Conservation (phyloP, 495 filamentous ascomycete genomes). For the Clohesyomyces aquaticus region DNA sequence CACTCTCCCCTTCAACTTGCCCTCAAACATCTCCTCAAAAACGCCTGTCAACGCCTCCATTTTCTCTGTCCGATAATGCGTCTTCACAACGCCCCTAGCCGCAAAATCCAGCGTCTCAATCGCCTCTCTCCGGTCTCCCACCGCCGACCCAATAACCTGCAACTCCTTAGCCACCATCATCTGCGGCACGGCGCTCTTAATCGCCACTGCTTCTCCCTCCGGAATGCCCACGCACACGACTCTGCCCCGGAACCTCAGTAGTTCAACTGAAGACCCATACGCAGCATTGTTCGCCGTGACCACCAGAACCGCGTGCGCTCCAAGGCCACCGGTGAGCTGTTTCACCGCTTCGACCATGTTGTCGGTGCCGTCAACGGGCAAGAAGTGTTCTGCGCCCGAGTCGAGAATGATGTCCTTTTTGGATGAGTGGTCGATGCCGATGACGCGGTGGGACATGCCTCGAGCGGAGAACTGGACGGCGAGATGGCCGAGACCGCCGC, state of each 20-base stretch:
- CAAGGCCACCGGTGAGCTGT: constrained; percentile 62
- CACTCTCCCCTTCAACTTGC: constrained; percentile 46
- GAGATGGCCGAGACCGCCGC: constrained; percentile 70
- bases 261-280: constrained; percentile 61
- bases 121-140: constrained; percentile 67
- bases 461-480: constrained; percentile 64
- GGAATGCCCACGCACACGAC: constrained; percentile 71
- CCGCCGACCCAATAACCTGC: constrained; percentile 64
- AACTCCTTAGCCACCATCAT: constrained; percentile 57
- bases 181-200: constrained; percentile 59
- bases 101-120: constrained; percentile 70
- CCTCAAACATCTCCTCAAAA: constrained; percentile 41
- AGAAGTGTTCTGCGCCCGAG: constrained; percentile 69
- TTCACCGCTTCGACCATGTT: constrained; percentile 58
- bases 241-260: constrained; percentile 67
- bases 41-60: constrained; percentile 40
- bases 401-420: constrained; percentile 64
- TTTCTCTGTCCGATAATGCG: constrained; percentile 36
- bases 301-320: constrained; percentile 66
- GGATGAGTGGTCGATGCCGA: constrained; percentile 68
- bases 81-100: constrained; percentile 40
- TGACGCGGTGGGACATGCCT: constrained; percentile 69
- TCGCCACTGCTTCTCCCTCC: constrained; percentile 61
- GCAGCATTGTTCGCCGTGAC: constrained; percentile 67
- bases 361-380: constrained; percentile 62